A percentile compares a stretch with the other conserved stretches of the same genome.
phyloP scores from a whole-genome alignment of 306 rosid species.

The Oemleria cerasiformis region DNA sequence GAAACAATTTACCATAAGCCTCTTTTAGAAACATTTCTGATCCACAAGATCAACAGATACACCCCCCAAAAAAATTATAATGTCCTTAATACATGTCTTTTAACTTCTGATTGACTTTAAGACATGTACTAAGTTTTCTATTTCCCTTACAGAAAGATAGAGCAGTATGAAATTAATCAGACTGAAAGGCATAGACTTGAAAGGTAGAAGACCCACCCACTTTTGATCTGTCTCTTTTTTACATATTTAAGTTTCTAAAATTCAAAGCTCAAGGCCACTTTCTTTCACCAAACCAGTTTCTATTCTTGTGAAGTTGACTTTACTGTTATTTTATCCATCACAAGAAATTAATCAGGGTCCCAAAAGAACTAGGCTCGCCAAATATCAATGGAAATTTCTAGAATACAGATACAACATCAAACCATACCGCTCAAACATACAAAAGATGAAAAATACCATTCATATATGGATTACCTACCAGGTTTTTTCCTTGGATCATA shows the following conservation, averaged over 20 bases:
- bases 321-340: background rate
- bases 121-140: too few relatives aligned
- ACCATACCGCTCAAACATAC: background rate
- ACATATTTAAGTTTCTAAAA: background rate
- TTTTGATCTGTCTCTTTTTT: background rate
- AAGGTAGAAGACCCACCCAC: background rate
- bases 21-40: too few relatives aligned
- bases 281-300: conserved; percentile 1
- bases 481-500: conserved; percentile 85
- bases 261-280: background rate
- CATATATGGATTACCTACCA: conserved; percentile 36
- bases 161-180: too few relatives aligned
- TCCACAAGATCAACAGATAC: too few relatives aligned
- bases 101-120: too few relatives aligned
- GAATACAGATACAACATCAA: background rate
- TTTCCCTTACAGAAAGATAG: too few relatives aligned
- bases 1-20: too few relatives aligned
- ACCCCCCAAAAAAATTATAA: too few relatives aligned
- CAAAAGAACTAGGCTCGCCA: background rate
- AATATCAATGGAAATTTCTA: background rate
- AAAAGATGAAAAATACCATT: background rate
- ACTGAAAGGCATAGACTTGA: too few relatives aligned
- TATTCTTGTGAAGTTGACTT: background rate
- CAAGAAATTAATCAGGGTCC: background rate
- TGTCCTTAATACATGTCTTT: too few relatives aligned